These are phyloP conservation scores for Monosporascus cannonballus DNA, from an alignment of 2,329 filamentous ascomycete species.

Conservation along the genomic window DNA sequence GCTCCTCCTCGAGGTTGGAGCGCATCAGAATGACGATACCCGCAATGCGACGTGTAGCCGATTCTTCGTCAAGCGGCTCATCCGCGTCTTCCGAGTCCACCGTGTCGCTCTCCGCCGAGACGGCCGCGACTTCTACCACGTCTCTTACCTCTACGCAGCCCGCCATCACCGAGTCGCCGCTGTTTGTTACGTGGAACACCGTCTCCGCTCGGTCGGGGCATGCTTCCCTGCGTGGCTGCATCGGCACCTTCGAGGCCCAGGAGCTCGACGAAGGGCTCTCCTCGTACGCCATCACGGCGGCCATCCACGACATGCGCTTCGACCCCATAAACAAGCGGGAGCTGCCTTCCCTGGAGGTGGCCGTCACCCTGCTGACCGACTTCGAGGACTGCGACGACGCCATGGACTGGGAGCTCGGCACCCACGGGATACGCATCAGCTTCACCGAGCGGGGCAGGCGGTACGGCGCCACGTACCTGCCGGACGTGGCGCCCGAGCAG, in stretches of 20 bases:
- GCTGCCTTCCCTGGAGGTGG: conserved; percentile 53
- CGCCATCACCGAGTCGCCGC: conserved; percentile 52
- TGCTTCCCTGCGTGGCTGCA: conserved; percentile 80
- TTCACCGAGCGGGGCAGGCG: conserved; percentile 70
- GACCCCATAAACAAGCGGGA: conserved; percentile 46
- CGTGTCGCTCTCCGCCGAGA: conserved; percentile 32
- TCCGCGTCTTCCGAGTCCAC: conserved; percentile 24
- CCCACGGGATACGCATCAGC: conserved; percentile 79
- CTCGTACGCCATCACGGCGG: conserved; percentile 78
- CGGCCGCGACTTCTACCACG: conserved; percentile 38
- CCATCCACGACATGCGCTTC: conserved; percentile 59
- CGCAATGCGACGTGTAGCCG: conserved; percentile 18
- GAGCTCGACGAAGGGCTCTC: conserved; percentile 67
- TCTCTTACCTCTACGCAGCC: conserved; percentile 28
- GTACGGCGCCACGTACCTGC: conserved; percentile 84
- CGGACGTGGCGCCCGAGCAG: conserved; percentile 86
- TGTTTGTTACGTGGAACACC: conserved; percentile 95
- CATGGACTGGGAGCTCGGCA: conserved; percentile 81
- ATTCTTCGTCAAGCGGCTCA: conserved; percentile 19
- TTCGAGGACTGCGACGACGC: conserved; percentile 71
- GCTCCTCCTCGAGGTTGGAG: conserved; percentile 18
- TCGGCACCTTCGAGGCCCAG: conserved; percentile 84
- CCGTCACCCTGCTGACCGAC: conserved; percentile 77
- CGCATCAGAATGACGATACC: conserved; percentile 25
- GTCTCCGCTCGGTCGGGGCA: conserved; percentile 48